Evolutionary conservation across 306 rosid species (phyloP).

Genomic region (Quercus glauca): DNA sequence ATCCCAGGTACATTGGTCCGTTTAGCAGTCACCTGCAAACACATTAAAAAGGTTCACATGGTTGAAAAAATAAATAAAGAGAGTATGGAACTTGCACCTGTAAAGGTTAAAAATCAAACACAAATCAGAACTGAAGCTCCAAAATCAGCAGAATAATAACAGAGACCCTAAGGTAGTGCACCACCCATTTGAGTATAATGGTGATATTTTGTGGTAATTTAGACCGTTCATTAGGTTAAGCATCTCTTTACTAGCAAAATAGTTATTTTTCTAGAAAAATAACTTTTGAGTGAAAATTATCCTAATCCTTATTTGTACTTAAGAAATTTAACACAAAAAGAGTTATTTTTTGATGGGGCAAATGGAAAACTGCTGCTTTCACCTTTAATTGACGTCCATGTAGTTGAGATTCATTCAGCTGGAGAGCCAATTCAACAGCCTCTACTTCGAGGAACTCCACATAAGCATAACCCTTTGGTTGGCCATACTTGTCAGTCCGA

Average conservation of each 20-base stretch:
- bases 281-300: too few species aligned
- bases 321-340: too few species aligned
- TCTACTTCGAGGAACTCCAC: conserved; percentile 74
- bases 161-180: too few species aligned
- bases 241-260: too few species aligned
- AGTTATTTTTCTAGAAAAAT: too few species aligned
- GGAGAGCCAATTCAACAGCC: conserved; percentile 81
- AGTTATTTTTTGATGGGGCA: too few species aligned
- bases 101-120: neutral
- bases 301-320: too few species aligned
- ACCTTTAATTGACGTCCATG: conserved; percentile 93
- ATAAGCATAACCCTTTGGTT: conserved; percentile 89
- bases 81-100: neutral
- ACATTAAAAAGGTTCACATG: neutral
- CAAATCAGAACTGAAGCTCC: neutral
- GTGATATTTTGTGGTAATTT: too few species aligned
- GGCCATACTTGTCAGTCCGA: conserved; percentile 85
- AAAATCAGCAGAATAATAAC: neutral
- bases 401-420: conserved; percentile 73
- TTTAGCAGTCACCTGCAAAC: conserved; percentile 60
- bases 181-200: too few species aligned
- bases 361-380: neutral
- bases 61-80: neutral
- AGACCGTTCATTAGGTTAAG: too few species aligned
- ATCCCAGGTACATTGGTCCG: conserved; percentile 79